Percentiles rank a stretch among this genome's conserved stretches.
phyloP scores from a whole-genome alignment of 169 alveolate genomes.

The Besnoitia besnoiti region DNA sequence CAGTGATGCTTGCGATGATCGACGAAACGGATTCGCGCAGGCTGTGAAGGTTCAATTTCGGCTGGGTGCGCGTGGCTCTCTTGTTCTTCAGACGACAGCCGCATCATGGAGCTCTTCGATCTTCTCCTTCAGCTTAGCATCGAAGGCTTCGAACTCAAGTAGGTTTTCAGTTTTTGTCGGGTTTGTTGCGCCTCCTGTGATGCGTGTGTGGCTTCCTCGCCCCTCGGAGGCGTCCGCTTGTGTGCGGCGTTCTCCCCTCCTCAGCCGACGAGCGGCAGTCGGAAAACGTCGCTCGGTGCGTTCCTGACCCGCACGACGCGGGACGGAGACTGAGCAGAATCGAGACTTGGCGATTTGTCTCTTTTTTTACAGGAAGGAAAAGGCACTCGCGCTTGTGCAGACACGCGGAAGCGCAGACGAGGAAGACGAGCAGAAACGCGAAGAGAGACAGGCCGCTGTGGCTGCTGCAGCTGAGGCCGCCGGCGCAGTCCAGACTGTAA shows the following conservation, averaged over 20 bases:
- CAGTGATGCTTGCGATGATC: not conserved
- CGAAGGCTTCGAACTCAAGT: not conserved
- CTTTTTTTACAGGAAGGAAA: not conserved
- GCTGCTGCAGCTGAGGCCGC: slow-evolving; percentile 7
- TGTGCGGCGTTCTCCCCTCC: too few relatives aligned
- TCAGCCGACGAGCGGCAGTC: too few relatives aligned
- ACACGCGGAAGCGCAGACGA: too few relatives aligned
- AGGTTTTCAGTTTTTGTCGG: not conserved
- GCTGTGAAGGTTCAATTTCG: too few relatives aligned
- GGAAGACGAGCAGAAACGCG: not conserved
- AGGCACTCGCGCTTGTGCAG: not conserved
- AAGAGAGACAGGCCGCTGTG: not conserved
- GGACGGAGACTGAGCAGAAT: too few relatives aligned
- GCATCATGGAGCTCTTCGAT: slow-evolving; percentile 24
- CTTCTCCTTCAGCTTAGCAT: not conserved
- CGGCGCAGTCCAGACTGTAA: not conserved
- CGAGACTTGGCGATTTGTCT: too few relatives aligned
- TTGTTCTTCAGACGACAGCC: slow-evolving; percentile 1
- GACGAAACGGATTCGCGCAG: too few relatives aligned
- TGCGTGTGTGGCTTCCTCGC: not conserved
- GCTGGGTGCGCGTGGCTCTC: not conserved
- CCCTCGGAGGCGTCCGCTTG: not conserved
- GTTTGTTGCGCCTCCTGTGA: not conserved
- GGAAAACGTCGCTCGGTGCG: too few relatives aligned
- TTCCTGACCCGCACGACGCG: too few relatives aligned